phyloP scores from a whole-genome alignment of 148 eudicot species.

The Heliosperma pusillum region DNA sequence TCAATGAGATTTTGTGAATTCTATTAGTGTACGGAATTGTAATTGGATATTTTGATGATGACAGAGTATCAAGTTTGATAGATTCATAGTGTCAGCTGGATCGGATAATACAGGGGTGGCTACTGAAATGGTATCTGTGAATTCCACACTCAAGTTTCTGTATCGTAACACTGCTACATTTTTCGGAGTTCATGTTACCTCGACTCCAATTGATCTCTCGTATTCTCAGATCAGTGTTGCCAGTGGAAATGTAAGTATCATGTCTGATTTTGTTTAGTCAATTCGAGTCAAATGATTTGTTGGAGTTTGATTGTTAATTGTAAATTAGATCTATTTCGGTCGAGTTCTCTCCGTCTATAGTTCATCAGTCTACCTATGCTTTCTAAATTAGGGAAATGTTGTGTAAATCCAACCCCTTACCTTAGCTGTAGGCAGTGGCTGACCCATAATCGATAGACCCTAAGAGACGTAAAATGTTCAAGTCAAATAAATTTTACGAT shows the following conservation, averaged over 20 bases:
- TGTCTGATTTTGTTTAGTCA: not conserved
- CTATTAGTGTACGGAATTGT: not conserved
- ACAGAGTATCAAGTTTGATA: constrained; percentile 71
- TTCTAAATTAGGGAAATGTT: too few species aligned
- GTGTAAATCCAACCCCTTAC: too few species aligned
- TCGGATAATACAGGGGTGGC: constrained; percentile 70
- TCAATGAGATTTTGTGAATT: too few species aligned
- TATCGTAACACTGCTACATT: constrained; percentile 73
- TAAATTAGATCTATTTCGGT: too few species aligned
- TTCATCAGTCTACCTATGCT: too few species aligned
- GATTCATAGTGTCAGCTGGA: constrained; percentile 64
- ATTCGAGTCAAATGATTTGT: not conserved
- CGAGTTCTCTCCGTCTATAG: too few species aligned
- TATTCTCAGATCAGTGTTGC: constrained; percentile 58
- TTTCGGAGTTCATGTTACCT: constrained; percentile 74
- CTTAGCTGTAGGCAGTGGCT: too few species aligned
- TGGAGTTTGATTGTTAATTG: not conserved
- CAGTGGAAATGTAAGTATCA: constrained; percentile 57
- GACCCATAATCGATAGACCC: too few species aligned
- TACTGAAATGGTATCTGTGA: constrained; percentile 74
- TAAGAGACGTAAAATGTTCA: too few species aligned
- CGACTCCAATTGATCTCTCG: constrained; percentile 58
- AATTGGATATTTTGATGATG: not conserved
- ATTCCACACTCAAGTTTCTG: constrained; percentile 56
- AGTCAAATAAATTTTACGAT: too few species aligned